Conservation (phyloP, 1,284 basidiomycete genomes). For the Cutaneotrichosporon curvatum region DNA sequence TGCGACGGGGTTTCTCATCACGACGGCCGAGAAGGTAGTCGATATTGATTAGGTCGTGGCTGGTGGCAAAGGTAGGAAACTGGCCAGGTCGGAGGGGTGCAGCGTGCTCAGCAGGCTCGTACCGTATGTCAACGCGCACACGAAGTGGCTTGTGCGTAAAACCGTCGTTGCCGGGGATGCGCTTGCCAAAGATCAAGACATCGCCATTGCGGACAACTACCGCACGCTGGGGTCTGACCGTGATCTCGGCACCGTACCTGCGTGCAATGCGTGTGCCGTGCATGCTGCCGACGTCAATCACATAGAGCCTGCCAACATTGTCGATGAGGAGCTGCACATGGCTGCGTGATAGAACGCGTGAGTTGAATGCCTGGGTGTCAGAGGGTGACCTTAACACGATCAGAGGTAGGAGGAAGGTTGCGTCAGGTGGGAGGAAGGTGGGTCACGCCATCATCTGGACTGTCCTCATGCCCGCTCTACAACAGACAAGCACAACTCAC, state of each 20-base stretch:
- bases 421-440: too few relatives aligned
- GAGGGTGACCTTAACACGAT: too few relatives aligned
- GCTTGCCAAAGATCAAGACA: slow-evolving; percentile 38
- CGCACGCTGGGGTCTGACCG: slow-evolving; percentile 7
- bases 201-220: slow-evolving; percentile 22
- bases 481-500: too few relatives aligned
- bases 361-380: slow-evolving; percentile 18
- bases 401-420: too few relatives aligned
- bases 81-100: not conserved
- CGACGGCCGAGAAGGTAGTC: not conserved
- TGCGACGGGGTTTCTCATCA: not conserved
- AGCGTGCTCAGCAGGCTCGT: too few relatives aligned
- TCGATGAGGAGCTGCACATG: slow-evolving; percentile 27
- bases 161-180: slow-evolving; percentile 7
- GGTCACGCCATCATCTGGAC: too few relatives aligned
- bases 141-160: slow-evolving; percentile 2
- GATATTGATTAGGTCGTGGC: not conserved
- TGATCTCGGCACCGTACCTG: not conserved
- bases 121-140: not conserved
- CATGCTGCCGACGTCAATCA: slow-evolving; percentile 27
- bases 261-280: slow-evolving; percentile 26
- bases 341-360: slow-evolving; percentile 27
- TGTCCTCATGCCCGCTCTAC: too few relatives aligned
- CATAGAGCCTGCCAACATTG: slow-evolving; percentile 19
- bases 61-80: not conserved